Evolutionary conservation across 805 yeast genomes (phyloP), one percentile per base, ranked within the genome.

Genomic region (Ogataea paradorogensis): DNA sequence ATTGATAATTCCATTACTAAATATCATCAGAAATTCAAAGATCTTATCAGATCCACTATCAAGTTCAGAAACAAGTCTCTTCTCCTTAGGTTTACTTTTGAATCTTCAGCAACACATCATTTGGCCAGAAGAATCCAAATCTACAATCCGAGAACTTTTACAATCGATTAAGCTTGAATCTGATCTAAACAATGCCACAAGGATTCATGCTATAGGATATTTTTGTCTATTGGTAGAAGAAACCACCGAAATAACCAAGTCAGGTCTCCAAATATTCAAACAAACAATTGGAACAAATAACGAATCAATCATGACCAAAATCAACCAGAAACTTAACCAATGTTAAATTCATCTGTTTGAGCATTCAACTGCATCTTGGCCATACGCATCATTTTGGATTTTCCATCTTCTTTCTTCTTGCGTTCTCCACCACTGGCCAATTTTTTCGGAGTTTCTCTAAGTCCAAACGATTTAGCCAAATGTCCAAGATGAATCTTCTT

Each of bases 371-470:
- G 80, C 71, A 73, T 61, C 53, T 74, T 73, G 8, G 96, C 96
- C 73, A 80, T 65, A 46, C 87, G 70, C 53, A 84, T 70, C 89
- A 88, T 76, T 58, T 78, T 81, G 55, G 78, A 79, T 58, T 77
- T 78, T 1, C 85, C 79, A 59, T 81, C 83, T 56, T 81, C 85
- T 54, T 79, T 80, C 56, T 67, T 69, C 42, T 67, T 62, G 50
- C 69, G 71, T 31, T 55, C 55, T 16, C 54, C 60, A 13, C 62
- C 58, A 25, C 65, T 62, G 23, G 90, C 88, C 56, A 84, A 69
- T 51, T 76, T 78, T 67, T 84, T 88, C 21, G 99, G 99, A 7
- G 95, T 83, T 54, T 93, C 99, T 63, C 99, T 79, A 38, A 93
- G 69, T 2, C 91, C 99, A 62, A 95, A 95, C 48, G 93, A 76